Percentiles rank a stretch among this genome's conserved stretches.
Conservation (phyloP, 768 basidiomycete genomes). For the Boletellus ananiceps region DNA sequence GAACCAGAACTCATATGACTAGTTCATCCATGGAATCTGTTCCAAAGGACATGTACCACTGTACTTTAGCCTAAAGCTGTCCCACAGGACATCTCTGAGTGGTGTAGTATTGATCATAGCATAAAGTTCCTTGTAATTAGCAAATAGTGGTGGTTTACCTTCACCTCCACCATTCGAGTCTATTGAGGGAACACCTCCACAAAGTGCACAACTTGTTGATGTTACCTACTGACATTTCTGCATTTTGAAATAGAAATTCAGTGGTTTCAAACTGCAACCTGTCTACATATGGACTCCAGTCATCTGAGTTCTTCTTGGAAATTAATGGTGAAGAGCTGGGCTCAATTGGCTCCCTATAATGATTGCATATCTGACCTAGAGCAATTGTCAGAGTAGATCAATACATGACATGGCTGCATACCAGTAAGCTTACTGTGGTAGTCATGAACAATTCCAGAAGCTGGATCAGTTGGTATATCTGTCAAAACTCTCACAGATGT, state of each 20-base stretch:
- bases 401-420: too few species aligned
- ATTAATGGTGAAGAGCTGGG: background rate
- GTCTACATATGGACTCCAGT: background rate
- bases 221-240: background rate
- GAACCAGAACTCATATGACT: too few species aligned
- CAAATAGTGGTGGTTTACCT: background rate
- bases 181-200: too few species aligned
- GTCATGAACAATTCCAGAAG: background rate
- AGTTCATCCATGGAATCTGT: too few species aligned
- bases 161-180: background rate
- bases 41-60: too few species aligned
- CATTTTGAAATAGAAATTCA: background rate
- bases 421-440: conserved; percentile 1
- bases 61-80: too few species aligned
- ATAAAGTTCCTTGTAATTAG: background rate
- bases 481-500: background rate
- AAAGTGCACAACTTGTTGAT: background rate
- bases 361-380: background rate
- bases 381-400: too few species aligned
- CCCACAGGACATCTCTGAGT: background rate
- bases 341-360: background rate
- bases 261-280: background rate
- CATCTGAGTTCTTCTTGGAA: background rate
- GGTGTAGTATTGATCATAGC: background rate
- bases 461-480: background rate